Base-by-base conservation (phyloP, 805 yeast genomes). In the Kazachstania martiniae region DNA sequence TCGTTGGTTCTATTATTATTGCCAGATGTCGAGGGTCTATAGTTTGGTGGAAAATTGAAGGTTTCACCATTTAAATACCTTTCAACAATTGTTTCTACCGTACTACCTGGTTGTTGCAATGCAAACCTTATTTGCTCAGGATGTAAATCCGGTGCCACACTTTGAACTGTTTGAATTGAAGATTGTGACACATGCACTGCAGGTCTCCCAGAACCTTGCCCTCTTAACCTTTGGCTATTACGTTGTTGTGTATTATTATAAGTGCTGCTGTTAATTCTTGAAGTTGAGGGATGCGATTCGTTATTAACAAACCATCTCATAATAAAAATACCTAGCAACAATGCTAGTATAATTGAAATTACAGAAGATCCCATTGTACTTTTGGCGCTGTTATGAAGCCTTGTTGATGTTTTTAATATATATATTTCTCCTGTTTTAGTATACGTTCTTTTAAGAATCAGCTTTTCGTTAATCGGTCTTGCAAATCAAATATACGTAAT, bases 141-240 rank as follows among this genome's bases (percentile, higher is more conserved):
- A 2, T 82, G 65, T 24, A 82, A 59, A 15, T 65, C 64, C 2
- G 96, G 95, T 0, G 86, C 94, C 32, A 87, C 65, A 27, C 84
- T 73, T 43, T 76, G 82, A 4, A 87, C 95, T 0, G 81, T 74
- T 40, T 78, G 86, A 27, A 87, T 66, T 95, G 87, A 87, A 33
- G 69, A 68, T 5, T 62, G 64, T 3, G 78, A 72, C 18, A 78
- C 75, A 12, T 53, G 21, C 16, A 23, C 37, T 23, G 61, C 24
- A 15, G 10, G 7, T 19, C 7, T 8, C 7, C 9, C 9, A 13
- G 18, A 14, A n/a, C n/a, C n/a, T 33, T 17, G 25, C 25, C 15
- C 12, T 28, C 27, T 8, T 27, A 28, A 14, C 22, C 22, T 8
- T 18, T 18, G 19, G 8, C 13, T 8, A 23, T 23, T 23, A 9